These are phyloP conservation scores for Leptographium radiaticola DNA, from an alignment of 2,329 filamentous ascomycete genomes.

Conservation along the genomic window DNA sequence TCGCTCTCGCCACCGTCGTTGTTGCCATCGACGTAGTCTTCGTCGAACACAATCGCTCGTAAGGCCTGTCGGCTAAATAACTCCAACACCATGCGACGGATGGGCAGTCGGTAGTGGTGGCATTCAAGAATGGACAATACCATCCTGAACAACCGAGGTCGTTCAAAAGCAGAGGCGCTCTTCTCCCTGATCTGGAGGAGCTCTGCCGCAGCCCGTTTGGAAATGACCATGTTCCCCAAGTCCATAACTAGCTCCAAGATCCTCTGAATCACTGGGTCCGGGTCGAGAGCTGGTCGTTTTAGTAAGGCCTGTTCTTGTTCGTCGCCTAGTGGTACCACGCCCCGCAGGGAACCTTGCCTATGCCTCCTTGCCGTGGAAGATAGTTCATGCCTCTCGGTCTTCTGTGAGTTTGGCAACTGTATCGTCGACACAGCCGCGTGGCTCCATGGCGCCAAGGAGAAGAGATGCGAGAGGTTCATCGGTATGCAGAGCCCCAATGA, in stretches of 20 bases:
- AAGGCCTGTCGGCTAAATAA: slow-evolving; percentile 87
- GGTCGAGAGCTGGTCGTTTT: slow-evolving; percentile 22
- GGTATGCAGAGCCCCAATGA: slow-evolving; percentile 85
- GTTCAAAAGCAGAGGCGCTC: slow-evolving; percentile 61
- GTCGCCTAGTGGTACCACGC: slow-evolving; percentile 10
- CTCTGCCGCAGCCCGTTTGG: slow-evolving; percentile 74
- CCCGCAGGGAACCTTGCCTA: slow-evolving; percentile 22
- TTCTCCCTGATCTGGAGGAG: slow-evolving; percentile 67
- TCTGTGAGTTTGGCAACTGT: slow-evolving; percentile 35
- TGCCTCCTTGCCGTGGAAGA: slow-evolving; percentile 27
- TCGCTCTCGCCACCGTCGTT: slow-evolving; percentile 16
- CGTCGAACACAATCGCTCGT: slow-evolving; percentile 69
- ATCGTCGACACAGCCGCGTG: slow-evolving; percentile 35
- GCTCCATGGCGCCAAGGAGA: slow-evolving; percentile 54
- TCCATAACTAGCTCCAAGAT: slow-evolving; percentile 79
- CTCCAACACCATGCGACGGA: slow-evolving; percentile 83
- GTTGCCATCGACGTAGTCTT: slow-evolving; percentile 20
- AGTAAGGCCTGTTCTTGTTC: slow-evolving; percentile 11
- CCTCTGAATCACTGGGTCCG: slow-evolving; percentile 47
- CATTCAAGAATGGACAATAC: slow-evolving; percentile 75
- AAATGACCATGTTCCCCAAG: slow-evolving; percentile 84
- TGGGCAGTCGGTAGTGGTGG: slow-evolving; percentile 77
- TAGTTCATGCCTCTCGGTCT: slow-evolving; percentile 34
- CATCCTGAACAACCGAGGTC: slow-evolving; percentile 68
- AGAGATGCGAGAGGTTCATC: slow-evolving; percentile 60